Base-by-base conservation (phyloP, 2,329 filamentous ascomycete species). In the Xylariaceae sp. region DNA sequence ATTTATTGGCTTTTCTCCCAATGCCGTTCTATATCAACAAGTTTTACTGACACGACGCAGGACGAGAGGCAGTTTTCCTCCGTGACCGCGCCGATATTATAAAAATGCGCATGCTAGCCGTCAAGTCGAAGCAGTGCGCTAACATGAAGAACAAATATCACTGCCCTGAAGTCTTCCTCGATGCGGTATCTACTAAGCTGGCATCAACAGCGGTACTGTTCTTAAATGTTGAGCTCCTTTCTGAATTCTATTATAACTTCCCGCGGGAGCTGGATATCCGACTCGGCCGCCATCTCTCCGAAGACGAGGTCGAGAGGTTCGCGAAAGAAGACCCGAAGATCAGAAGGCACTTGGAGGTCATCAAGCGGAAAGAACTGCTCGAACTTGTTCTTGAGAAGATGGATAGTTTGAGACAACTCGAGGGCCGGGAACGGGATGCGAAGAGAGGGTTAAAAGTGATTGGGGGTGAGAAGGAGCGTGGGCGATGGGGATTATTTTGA, bases 221-320 rank as follows among this genome's bases (percentile, higher is more conserved):
- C 78, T 81, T 99, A 32, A 96, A 99, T 67, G 94, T 97, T 8
- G 95, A 99, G 74, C 80, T 99, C 26, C 81, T 99, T 19, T 92
- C 89, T 1, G 95, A 99, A 68, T 99, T 97, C 70, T 96, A 96
- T 75, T 96, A 96, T 74, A 91, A 94, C 68, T 99, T 99, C 72
- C 94, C 94, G 0, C 83, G 94, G 40, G 91, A 96, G 69, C 81
- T 99, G 9, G 94, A 99, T 70, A 76, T 87, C 56, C 84, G 91
- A 35, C 85, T 99, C 8, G 90, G 92, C 45, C 84, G 90, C 30
- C 86, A 90, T 64, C 78, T 96, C 57, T 83, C 83, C 35, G 83
- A 87, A 53, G 84, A 85, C 4, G 86, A 97, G 65, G 82, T 97
- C 4, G 92, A 99, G 68, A 82, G 83, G 30, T 96, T 99, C 64